These are phyloP conservation scores for Gnomoniopsis sp. DNA, from an alignment of 2,329 filamentous ascomycete genomes.

Conservation along the genomic window DNA sequence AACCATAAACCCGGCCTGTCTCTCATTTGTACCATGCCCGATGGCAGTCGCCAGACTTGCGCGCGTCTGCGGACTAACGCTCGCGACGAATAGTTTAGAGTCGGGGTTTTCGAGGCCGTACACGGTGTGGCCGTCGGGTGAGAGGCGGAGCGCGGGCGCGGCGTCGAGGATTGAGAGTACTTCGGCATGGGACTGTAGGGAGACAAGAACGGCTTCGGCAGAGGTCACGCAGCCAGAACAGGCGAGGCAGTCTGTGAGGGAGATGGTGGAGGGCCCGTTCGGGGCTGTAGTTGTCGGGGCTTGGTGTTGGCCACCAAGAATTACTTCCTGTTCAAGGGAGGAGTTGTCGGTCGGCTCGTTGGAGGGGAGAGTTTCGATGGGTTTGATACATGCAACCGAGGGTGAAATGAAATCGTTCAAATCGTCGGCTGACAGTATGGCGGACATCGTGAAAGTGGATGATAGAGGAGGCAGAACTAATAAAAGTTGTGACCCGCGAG, in stretches of 20 bases:
- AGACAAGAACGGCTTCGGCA: conserved; percentile 94
- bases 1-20: conserved; percentile 77
- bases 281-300: conserved; percentile 46
- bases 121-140: conserved; percentile 35
- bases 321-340: conserved; percentile 72
- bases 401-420: conserved; percentile 99
- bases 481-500: background rate
- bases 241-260: conserved; percentile 92
- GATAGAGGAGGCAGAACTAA: background rate
- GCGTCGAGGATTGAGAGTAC: conserved; percentile 79
- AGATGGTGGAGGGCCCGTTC: conserved; percentile 80
- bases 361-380: conserved; percentile 82
- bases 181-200: conserved; percentile 88
- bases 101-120: conserved; percentile 54
- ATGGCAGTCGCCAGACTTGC: conserved; percentile 86
- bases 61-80: conserved; percentile 85
- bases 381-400: conserved; percentile 96
- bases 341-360: conserved; percentile 41
- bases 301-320: conserved; percentile 77
- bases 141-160: conserved; percentile 45
- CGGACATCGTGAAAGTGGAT: conserved; percentile 67
- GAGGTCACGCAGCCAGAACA: conserved; percentile 98
- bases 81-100: conserved; percentile 83
- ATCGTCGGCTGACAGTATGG: conserved; percentile 94
- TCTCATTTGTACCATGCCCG: conserved; percentile 66